Conservation (phyloP, 2,329 filamentous ascomycete genomes). For the Penicillium polonicum region DNA sequence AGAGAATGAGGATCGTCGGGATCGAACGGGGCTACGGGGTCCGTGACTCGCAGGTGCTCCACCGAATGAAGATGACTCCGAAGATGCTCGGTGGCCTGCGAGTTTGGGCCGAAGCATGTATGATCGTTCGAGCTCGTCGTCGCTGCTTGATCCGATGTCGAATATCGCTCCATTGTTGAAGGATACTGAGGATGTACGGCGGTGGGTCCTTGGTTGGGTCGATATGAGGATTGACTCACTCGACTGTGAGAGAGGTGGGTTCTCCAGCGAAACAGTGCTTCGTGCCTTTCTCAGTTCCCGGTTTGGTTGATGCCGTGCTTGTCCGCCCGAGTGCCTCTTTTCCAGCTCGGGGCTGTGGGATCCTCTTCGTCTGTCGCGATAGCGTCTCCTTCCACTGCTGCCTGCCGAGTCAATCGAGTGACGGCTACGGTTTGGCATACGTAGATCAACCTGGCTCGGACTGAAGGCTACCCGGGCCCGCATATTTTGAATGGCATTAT, state of each 20-base stretch:
- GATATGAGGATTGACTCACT: slow-evolving; percentile 12
- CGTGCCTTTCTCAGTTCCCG: slow-evolving; percentile 20
- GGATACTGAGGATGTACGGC: slow-evolving; percentile 21
- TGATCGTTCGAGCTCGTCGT: slow-evolving; percentile 14
- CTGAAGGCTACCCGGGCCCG: slow-evolving; percentile 40
- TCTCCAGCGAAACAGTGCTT: slow-evolving; percentile 25
- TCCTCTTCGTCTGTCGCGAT: slow-evolving; percentile 26
- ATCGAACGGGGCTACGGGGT: slow-evolving; percentile 15
- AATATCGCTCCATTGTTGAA: slow-evolving; percentile 15
- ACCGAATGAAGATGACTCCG: slow-evolving; percentile 12
- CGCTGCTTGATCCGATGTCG: slow-evolving; percentile 20
- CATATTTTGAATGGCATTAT: slow-evolving; percentile 42
- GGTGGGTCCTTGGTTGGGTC: slow-evolving; percentile 9
- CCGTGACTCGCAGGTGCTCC: slow-evolving; percentile 1
- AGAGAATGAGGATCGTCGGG: slow-evolving; percentile 26
- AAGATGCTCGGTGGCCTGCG: slow-evolving; percentile 8
- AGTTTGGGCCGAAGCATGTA: slow-evolving; percentile 6
- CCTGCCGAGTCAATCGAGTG: slow-evolving; percentile 24
- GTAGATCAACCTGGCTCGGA: slow-evolving; percentile 26
- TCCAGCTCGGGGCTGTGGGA: slow-evolving; percentile 36
- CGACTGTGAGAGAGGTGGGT: slow-evolving; percentile 6
- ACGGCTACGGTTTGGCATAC: slow-evolving; percentile 15
- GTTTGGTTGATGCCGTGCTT: slow-evolving; percentile 5
- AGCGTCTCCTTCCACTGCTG: slow-evolving; percentile 24
- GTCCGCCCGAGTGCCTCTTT: slow-evolving; percentile 15